Evolutionary conservation across 768 basidiomycete species (phyloP), one percentile per base, ranked within the genome.

Genomic region (Xerocomus potaroensis): DNA sequence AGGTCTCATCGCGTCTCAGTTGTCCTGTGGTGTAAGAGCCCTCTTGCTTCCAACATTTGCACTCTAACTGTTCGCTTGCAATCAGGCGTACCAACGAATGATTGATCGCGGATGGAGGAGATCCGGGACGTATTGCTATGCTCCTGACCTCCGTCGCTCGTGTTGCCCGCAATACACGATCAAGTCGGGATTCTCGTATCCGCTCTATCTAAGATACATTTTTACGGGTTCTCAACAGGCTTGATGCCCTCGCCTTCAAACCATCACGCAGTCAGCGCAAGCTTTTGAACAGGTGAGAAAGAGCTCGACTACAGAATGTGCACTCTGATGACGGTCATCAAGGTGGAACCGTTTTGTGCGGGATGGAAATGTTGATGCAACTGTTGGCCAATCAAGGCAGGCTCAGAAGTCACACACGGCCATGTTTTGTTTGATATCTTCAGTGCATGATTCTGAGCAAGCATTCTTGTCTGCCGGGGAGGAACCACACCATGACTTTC

Each of bases 131-230:
- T 93, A 83, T 67, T 83, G 90, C 58, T 97, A 97, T 66, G 91
- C 89, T 52, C 93, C 93, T 4, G 83, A 94, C 64, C 71, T 94
- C 65, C 76, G 72, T 51, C 63, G 67, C 5, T 85, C 91, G 9
- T 97, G 95, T 62, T 98, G 95, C 62, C 91, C 94, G 1, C 88
- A 92, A 55, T 95, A 96, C 62, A 91, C 95, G 3, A 97, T 97
- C 64, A 89, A 80, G 91, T 87, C 62, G 41, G 55, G 51, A 41
- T 33, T 39, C 23, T 38, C 21, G 33, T 23, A 50, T 35, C 51
- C 32, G 30, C 19, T 50, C 19, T n/a, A 23, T 49, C 27, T n/a
- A 5, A 26, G 23, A 38, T 45, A 31, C 47, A 43, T 54, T 47
- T 58, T 61, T 43, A 65, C 57, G 34, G 26, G 15, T 18, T 19